Evolutionary conservation across 106 monocot species (phyloP), one percentile per base, ranked within the genome.

Genomic region (Apostasia shenzhenica): DNA sequence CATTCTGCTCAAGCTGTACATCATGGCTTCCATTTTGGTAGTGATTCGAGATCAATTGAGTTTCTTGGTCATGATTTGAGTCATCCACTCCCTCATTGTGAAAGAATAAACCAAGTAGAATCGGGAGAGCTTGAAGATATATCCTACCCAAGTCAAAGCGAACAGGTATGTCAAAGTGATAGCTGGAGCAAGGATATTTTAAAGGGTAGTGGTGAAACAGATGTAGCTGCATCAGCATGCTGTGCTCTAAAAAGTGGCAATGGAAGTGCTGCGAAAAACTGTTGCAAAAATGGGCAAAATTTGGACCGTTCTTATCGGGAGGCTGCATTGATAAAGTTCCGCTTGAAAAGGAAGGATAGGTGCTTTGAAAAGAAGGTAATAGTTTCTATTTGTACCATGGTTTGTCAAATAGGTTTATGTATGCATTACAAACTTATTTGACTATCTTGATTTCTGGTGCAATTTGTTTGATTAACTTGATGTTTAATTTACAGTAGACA

Each of bases 361-460:
- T 91, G 91, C 72, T 95, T 95, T 71, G 86, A 86, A 65, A 95
- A 95, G 68, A 95, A 91, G 94, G 94, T 94, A 87, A 61, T 9
- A 9, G 38, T 42, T 6, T 54, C 39, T 26, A 26, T 26, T 26
- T 26, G 26, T 26, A 8, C 14, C 37, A 6, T 40, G 4, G 63
- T n/a, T 39, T 54, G 49, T 53, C n/a, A 48, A 26, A 26, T 26
- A 26, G 26, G 26, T 26, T 26, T 26, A 26, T 26, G 26, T 26
- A 26, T 26, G 0, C 26, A 26, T 26, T 26, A 26, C 26, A 26
- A 26, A 26, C 26, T 26, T 26, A 26, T 26, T 26, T 26, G 26
- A 26, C 26, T 26, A 0, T 26, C 26, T 26, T 26, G 26, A 26
- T 26, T 26, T 26, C 26, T 26, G 26, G 26, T 26, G 26, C 26